Evolutionary conservation across 495 filamentous ascomycete species (phyloP).

Genomic region (Hyaloscypha bicolor): DNA sequence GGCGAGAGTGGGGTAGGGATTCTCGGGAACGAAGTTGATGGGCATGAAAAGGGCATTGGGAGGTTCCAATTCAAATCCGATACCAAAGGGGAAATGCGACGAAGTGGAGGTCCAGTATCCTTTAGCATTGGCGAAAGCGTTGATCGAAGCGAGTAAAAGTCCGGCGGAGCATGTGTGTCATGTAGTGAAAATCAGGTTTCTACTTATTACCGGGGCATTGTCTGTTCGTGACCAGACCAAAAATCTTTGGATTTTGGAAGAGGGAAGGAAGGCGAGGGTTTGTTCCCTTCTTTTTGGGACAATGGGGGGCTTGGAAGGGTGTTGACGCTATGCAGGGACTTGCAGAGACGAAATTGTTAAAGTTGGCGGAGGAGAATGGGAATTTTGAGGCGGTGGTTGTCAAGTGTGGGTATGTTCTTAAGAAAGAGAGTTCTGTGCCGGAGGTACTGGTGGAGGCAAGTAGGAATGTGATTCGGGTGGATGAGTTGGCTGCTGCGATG

Average conservation of each 20-base stretch:
- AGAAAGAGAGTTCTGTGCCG: slow-evolving; percentile 5
- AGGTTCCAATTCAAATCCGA: neutral
- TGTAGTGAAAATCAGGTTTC: slow-evolving; percentile 2
- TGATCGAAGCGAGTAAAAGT: neutral
- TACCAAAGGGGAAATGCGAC: neutral
- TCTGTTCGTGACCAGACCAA: slow-evolving; percentile 3
- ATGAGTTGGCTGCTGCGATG: slow-evolving; percentile 10
- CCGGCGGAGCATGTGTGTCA: neutral
- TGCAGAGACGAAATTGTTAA: slow-evolving; percentile 4
- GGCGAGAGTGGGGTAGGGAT: no score
- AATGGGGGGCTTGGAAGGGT: neutral
- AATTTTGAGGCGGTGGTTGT: slow-evolving; percentile 10
- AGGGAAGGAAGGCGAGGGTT: slow-evolving; percentile 6
- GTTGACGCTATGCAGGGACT: neutral
- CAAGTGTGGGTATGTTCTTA: neutral
- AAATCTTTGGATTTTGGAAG: slow-evolving; percentile 8
- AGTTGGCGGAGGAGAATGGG: neutral
- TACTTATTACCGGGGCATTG: neutral
- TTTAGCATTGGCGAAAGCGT: neutral
- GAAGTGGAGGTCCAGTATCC: slow-evolving; percentile 10
- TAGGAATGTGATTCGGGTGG: slow-evolving; percentile 1
- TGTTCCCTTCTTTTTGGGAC: neutral
- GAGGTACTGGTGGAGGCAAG: neutral
- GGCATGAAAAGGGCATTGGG: neutral
- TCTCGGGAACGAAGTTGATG: neutral